Evolutionary conservation across 192 early-diverging fungal genomes (phyloP).

Genomic region (Entomortierella chlamydospora): DNA sequence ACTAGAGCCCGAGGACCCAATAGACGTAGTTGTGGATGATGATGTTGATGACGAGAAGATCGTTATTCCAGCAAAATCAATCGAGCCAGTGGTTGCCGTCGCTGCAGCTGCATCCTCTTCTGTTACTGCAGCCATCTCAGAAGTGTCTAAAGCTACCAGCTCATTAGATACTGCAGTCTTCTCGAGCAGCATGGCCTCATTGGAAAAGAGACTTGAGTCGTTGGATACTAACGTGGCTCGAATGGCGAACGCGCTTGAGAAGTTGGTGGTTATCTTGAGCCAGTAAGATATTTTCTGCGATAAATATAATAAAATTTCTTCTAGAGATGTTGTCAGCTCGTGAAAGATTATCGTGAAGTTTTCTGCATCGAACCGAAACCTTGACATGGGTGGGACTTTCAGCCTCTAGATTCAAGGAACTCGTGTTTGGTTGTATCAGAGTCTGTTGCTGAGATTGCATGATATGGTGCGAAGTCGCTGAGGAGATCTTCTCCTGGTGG

Average conservation of each 20-base stretch:
- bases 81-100: conserved; percentile 25
- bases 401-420: background rate
- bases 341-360: conserved; percentile 16
- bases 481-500: background rate
- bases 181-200: conserved; percentile 20
- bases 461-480: background rate
- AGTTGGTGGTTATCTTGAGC: conserved; percentile 41
- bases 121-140: conserved; percentile 24
- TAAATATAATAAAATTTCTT: background rate
- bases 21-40: conserved; percentile 28
- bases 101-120: conserved; percentile 22
- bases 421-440: background rate
- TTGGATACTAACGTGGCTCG: conserved; percentile 53
- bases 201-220: conserved; percentile 53
- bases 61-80: conserved; percentile 2
- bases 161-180: conserved; percentile 43
- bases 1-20: background rate
- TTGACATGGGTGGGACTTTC: background rate
- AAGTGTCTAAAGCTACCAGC: conserved; percentile 28
- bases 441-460: background rate
- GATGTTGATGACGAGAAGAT: conserved; percentile 42
- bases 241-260: conserved; percentile 55
- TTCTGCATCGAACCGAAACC: conserved; percentile 8
- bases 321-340: background rate
- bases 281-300: too few species aligned